phyloP scores from a whole-genome alignment of 805 yeast genomes.

The Candida silvatica region DNA sequence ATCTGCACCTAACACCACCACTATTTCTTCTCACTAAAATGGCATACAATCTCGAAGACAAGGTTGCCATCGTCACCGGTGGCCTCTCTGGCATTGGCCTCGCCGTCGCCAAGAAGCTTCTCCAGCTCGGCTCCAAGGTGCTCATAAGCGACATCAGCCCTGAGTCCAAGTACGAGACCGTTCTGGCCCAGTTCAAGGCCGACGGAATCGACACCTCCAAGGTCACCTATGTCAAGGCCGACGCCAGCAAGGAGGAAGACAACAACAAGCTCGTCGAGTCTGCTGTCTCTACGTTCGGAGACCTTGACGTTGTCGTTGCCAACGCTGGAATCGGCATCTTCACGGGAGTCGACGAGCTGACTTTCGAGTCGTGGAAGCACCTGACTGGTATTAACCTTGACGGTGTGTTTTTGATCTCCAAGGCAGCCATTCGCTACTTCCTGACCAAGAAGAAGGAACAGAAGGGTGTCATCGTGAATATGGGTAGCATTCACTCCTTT shows the following conservation, averaged over 20 bases:
- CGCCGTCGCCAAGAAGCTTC: constrained; percentile 33
- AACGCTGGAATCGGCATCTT: constrained; percentile 40
- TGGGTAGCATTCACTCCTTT: constrained; percentile 33
- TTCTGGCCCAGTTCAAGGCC: constrained; percentile 15
- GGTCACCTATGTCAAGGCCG: too few species aligned
- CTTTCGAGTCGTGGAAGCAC: constrained; percentile 26
- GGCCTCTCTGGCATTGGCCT: constrained; percentile 38
- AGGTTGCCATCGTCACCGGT: constrained; percentile 34
- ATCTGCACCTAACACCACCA: too few species aligned
- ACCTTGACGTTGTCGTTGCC: constrained; percentile 32
- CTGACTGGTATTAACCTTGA: constrained; percentile 33
- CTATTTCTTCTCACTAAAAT: too few species aligned
- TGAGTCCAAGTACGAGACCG: constrained; percentile 23
- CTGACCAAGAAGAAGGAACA: constrained; percentile 33
- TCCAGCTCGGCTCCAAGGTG: constrained; percentile 32
- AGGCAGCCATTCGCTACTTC: constrained; percentile 39
- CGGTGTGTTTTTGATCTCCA: constrained; percentile 36
- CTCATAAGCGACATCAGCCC: too few species aligned
- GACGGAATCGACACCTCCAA: constrained; percentile 27
- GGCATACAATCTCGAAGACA: too few species aligned
- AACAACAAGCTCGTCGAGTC: constrained; percentile 22
- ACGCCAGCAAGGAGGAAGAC: constrained; percentile 32
- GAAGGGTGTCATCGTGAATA: constrained; percentile 39
- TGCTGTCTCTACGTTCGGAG: constrained; percentile 30
- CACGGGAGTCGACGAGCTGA: constrained; percentile 31